Conservation (phyloP, 129 eudicot species). For the Flaveria ramosissima region DNA sequence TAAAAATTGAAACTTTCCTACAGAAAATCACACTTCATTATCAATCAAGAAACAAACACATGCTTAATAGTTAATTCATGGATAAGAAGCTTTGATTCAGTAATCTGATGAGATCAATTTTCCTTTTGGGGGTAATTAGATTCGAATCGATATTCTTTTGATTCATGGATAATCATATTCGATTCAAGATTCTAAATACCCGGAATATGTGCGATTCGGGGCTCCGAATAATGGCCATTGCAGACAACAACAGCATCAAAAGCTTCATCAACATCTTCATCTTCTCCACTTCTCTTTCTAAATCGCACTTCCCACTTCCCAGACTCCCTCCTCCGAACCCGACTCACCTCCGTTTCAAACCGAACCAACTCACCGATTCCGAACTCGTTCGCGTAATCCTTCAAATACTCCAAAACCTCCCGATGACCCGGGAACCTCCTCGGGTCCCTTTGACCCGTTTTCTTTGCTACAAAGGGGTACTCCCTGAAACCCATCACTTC, state of each 20-base stretch:
- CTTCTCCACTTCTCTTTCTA: conserved; percentile 35
- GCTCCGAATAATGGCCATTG: conserved; percentile 87
- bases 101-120: background rate
- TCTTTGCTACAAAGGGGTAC: conserved; percentile 64
- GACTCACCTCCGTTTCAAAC: conserved; percentile 59
- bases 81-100: background rate
- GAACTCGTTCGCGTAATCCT: conserved; percentile 64
- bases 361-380: conserved; percentile 58
- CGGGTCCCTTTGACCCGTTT: conserved; percentile 52
- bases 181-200: conserved; percentile 44
- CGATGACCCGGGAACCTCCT: conserved; percentile 88
- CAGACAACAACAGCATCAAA: conserved; percentile 93
- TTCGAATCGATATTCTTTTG: background rate
- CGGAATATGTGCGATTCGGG: conserved; percentile 73
- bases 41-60: background rate
- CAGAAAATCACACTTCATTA: background rate
- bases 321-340: conserved; percentile 45
- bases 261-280: conserved; percentile 41
- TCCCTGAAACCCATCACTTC: conserved; percentile 81
- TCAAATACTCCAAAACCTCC: conserved; percentile 79
- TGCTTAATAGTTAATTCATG: too few species aligned
- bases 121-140: background rate
- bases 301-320: conserved; percentile 66
- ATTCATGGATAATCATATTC: background rate
- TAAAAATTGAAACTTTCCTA: background rate